These are phyloP conservation scores for Wickerhamomyces ciferrii DNA, from an alignment of 805 yeast species.

Conservation along the genomic window DNA sequence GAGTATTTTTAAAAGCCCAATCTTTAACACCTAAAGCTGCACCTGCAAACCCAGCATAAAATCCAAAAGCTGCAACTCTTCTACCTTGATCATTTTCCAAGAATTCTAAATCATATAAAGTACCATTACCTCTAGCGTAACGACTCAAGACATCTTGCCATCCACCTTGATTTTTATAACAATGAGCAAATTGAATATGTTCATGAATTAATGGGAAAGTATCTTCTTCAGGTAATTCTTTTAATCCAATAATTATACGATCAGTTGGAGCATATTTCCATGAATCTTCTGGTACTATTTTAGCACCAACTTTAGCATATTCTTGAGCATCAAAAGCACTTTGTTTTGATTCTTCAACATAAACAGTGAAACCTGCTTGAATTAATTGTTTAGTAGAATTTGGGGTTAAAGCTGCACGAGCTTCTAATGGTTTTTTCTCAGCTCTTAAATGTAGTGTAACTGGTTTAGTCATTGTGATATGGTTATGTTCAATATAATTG, in stretches of 20 bases:
- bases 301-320: slow-evolving; percentile 77
- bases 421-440: slow-evolving; percentile 95
- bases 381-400: slow-evolving; percentile 76
- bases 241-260: slow-evolving; percentile 86
- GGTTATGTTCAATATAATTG: not conserved
- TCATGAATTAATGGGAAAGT: slow-evolving; percentile 91
- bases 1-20: slow-evolving; percentile 88
- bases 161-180: slow-evolving; percentile 96
- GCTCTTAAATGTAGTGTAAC: slow-evolving; percentile 88
- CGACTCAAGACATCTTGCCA: slow-evolving; percentile 90
- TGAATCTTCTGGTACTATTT: slow-evolving; percentile 86
- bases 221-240: slow-evolving; percentile 89
- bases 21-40: slow-evolving; percentile 94
- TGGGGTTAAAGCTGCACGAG: slow-evolving; percentile 96
- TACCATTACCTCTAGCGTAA: slow-evolving; percentile 89
- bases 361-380: slow-evolving; percentile 84
- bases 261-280: slow-evolving; percentile 92
- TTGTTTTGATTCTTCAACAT: slow-evolving; percentile 82
- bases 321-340: slow-evolving; percentile 76
- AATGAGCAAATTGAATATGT: slow-evolving; percentile 98
- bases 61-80: slow-evolving; percentile 99
- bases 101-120: slow-evolving; percentile 90
- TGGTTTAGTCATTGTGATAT: slow-evolving; percentile 22
- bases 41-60: slow-evolving; percentile 99
- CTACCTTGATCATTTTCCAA: slow-evolving; percentile 92